These are phyloP conservation scores for Plasmodium malariae DNA, from an alignment of 169 alveolate genomes.

Conservation along the genomic window DNA sequence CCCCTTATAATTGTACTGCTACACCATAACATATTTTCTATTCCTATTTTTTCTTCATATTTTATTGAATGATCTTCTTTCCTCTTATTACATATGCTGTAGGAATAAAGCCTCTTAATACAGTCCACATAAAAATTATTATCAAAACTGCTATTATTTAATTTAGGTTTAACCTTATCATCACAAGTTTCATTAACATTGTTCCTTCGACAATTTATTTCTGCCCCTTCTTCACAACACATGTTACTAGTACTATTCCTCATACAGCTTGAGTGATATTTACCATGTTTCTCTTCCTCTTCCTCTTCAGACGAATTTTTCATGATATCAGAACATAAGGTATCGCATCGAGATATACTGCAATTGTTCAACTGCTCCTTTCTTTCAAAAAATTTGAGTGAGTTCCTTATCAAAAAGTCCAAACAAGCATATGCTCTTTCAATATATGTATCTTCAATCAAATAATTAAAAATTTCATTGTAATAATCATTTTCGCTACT, in stretches of 20 bases:
- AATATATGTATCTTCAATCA: conserved; percentile 42
- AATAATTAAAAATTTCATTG: conserved; percentile 19
- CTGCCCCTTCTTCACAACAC: background rate
- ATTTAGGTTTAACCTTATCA: background rate
- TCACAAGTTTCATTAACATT: background rate
- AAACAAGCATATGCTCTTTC: conserved; percentile 15
- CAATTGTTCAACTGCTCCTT: background rate
- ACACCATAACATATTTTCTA: conserved; percentile 45
- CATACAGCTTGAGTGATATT: background rate
- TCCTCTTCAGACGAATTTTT: background rate
- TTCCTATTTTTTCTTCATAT: conserved; percentile 23
- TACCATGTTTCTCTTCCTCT: background rate
- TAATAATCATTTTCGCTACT: background rate
- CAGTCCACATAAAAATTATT: background rate
- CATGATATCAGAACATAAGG: background rate
- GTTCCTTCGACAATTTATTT: background rate
- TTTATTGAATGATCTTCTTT: background rate
- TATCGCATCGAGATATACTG: background rate
- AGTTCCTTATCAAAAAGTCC: conserved; percentile 8
- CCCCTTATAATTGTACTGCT: conserved; percentile 23
- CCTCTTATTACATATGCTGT: background rate
- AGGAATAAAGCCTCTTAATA: background rate
- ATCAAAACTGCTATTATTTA: background rate
- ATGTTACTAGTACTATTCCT: background rate
- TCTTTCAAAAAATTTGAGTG: background rate